Evolutionary conservation across 805 yeast species (phyloP), one percentile per base, ranked within the genome.

Genomic region (Metschnikowia dekortorum): DNA sequence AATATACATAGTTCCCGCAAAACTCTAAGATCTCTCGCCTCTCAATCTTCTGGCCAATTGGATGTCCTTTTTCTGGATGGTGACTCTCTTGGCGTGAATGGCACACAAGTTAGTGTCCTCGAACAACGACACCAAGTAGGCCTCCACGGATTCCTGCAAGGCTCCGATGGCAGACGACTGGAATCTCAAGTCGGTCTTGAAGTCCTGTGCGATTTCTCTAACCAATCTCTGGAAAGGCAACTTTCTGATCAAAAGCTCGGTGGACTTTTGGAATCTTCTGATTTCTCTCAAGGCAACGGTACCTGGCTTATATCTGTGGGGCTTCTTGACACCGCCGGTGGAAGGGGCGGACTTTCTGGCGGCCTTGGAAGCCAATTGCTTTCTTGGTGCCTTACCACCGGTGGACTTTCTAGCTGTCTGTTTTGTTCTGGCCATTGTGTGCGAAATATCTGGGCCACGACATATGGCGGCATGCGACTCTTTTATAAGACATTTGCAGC

Each of bases 91-190:
- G 67, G 98, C 99, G 76, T 92, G 99, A 62, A 90, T 89, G 59
- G 98, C 97, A 79, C 97, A 94, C 79, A 92, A 82, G 81, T 91
- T 92, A 60, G 98, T 94, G 75, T 94, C 98, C 80, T 92, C 98
- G 63, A 92, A 94, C 67, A 92, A 76, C 54, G 96, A 89, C 49
- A 92, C 97, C 65, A 94, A 80, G 82, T 90, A 94, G 67, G 97
- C 97, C 81, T 92, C 99, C 56, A 92, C 96, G 57, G 98, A 91
- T 78, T 94, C 99, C 75, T 92, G 99, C 65, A 92, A 80, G 61
- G 99, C 99, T 76, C 96, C 91, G 60, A 92, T 87, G 60, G 99
- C 99, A 60, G 96, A 87, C 51, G 96, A 87, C 75, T 92, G 97
- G 85, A 94, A 92, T 81, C 96, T 85, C 74, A 90, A 82, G 69